Conservation (phyloP, 179 eudicot genomes). For the Carnegiea gigantea region DNA sequence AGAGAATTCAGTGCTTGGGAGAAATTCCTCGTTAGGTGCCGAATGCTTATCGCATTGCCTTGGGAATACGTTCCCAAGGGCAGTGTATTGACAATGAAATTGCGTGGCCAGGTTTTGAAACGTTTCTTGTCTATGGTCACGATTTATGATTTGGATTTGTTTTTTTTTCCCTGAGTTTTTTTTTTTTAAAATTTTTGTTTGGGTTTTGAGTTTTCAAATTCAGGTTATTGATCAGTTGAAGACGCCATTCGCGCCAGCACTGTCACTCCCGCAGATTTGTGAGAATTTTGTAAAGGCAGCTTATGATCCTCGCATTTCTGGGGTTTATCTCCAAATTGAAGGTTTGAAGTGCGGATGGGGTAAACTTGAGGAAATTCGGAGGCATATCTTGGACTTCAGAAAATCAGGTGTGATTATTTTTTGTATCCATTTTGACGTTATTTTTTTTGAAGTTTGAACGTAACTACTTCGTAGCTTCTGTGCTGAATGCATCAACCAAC, state of each 20-base stretch:
- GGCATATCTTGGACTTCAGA: slow-evolving; percentile 80
- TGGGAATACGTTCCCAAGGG: slow-evolving; percentile 85
- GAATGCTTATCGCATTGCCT: slow-evolving; percentile 77
- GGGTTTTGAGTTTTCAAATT: slow-evolving; percentile 18
- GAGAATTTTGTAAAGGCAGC: slow-evolving; percentile 90
- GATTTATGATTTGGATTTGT: background rate
- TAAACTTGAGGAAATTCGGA: slow-evolving; percentile 85
- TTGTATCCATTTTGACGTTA: background rate
- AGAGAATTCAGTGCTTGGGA: slow-evolving; percentile 58
- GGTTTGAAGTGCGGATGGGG: slow-evolving; percentile 88
- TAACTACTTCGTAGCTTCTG: too few species aligned
- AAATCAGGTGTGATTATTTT: slow-evolving; percentile 73
- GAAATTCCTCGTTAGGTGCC: slow-evolving; percentile 61
- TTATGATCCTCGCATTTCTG: slow-evolving; percentile 89
- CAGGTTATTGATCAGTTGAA: slow-evolving; percentile 88
- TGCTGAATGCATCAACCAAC: too few species aligned
- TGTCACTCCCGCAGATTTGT: slow-evolving; percentile 89
- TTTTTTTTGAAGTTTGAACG: background rate
- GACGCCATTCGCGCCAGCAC: slow-evolving; percentile 66
- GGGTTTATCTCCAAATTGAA: slow-evolving; percentile 87
- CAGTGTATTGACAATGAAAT: slow-evolving; percentile 71
- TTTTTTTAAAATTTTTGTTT: background rate
- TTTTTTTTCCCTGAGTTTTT: background rate
- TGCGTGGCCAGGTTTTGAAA: slow-evolving; percentile 81
- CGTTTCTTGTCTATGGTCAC: background rate